phyloP scores from a whole-genome alignment of 306 rosid genomes.

The Luffa acutangula region DNA sequence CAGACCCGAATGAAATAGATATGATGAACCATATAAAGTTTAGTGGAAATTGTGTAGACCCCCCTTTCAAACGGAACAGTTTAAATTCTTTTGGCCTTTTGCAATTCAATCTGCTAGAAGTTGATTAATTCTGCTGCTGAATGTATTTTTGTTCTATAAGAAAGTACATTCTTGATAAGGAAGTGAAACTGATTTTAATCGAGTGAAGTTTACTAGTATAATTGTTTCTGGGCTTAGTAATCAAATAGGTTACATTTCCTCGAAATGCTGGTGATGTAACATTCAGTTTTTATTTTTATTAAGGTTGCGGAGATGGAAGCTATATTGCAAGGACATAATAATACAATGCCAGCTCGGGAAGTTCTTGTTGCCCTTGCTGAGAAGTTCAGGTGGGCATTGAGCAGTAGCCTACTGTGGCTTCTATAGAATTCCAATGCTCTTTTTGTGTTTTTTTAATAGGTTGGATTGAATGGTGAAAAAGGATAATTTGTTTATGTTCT shows the following conservation, averaged over 20 bases:
- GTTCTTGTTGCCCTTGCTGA: slow-evolving; percentile 68
- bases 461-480: background rate
- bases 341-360: slow-evolving; percentile 79
- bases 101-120: background rate
- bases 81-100: background rate
- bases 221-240: background rate
- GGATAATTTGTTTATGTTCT: slow-evolving; percentile 9
- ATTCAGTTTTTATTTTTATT: background rate
- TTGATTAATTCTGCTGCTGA: background rate
- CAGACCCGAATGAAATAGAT: background rate
- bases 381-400: slow-evolving; percentile 66
- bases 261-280: background rate
- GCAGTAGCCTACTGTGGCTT: background rate
- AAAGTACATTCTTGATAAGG: background rate
- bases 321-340: slow-evolving; percentile 69
- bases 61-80: background rate
- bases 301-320: slow-evolving; percentile 90
- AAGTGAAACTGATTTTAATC: background rate
- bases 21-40: background rate
- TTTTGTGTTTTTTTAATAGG: background rate
- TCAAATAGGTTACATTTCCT: background rate
- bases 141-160: background rate
- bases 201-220: background rate
- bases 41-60: background rate
- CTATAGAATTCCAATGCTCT: too few species aligned